These are phyloP conservation scores for Massarina eburnea DNA, from an alignment of 2,329 filamentous ascomycete species.

Conservation along the genomic window DNA sequence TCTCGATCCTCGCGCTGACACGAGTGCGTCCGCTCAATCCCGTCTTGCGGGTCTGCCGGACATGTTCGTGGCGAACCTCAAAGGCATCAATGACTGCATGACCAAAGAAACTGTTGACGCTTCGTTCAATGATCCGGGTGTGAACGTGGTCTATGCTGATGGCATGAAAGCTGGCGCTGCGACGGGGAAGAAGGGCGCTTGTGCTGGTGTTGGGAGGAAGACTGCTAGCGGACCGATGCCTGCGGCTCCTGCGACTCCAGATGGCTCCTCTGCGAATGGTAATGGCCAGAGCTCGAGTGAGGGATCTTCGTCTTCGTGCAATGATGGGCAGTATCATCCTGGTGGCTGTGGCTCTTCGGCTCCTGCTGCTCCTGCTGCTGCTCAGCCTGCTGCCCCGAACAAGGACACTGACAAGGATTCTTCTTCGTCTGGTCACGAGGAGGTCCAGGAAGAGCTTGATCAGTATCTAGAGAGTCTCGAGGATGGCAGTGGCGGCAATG, in stretches of 20 bases:
- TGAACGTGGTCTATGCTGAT: constrained; percentile 43
- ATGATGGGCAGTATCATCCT: constrained; percentile 6
- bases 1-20: not conserved
- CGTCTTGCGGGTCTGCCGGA: constrained; percentile 41
- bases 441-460: constrained; percentile 18
- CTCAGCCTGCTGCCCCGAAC: not conserved
- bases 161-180: constrained; percentile 26
- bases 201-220: constrained; percentile 21
- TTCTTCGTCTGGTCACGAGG: not conserved
- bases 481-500: not conserved
- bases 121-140: constrained; percentile 47
- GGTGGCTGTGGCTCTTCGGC: not conserved
- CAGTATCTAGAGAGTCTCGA: constrained; percentile 17
- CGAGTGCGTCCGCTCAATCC: constrained; percentile 14
- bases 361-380: constrained; percentile 4
- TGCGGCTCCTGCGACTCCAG: constrained; percentile 4
- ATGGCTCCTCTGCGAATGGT: not conserved
- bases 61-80: constrained; percentile 49
- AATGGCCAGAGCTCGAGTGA: not conserved
- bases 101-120: constrained; percentile 42
- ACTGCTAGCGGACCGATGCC: constrained; percentile 12
- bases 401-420: not conserved
- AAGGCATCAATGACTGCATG: constrained; percentile 44
- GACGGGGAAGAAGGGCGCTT: constrained; percentile 12
- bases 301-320: not conserved